Evolutionary conservation across 495 filamentous ascomycete species (phyloP), one percentile per base, ranked within the genome.

Genomic region (Neurospora africana): DNA sequence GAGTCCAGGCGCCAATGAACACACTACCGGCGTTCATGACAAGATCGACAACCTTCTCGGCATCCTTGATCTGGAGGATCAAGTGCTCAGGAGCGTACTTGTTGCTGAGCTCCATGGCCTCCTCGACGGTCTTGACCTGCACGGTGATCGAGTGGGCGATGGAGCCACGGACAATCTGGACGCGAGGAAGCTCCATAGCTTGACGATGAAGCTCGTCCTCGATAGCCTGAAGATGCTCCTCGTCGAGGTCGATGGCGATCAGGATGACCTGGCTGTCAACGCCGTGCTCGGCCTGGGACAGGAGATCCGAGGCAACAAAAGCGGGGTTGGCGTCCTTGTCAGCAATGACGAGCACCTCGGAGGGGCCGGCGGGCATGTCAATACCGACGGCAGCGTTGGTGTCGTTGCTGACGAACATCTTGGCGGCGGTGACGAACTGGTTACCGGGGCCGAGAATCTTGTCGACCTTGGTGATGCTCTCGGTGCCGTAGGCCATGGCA

Each of bases 361-460:
- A 97, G 5, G 95, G 95, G 11, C 95, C 95, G 44, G 95, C 95
- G 13, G 95, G 95, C 95, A 99, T 99, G 79, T 99, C 95, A 78
- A 99, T 99, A 81, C 92, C 90, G 19, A 99, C 95, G 39, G 92
- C 90, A 1, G 95, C 95, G 69, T 91, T 94, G 40, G 95, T 98
- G 78, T 98, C 96, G 81, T 98, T 99, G 78, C 90, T 90, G 9
- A 99, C 95, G 72, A 92, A 82, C 95, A 99, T 99, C 88, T 99
- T 99, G 68, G 92, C 95, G 0, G 96, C 95, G 0, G 95, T 99
- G 36, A 99, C 96, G 78, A 98, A 99, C 82, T 99, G 95, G 82
- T 99, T 99, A 44, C 95, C 95, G 3, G 95, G 95, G 2, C 95
- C 95, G 5, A 99, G 88, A 76, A 99, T 97, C 89, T 99, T 99